Percentiles rank a stretch among this genome's conserved stretches.
These are phyloP conservation scores for Middelhovenomyces tepae DNA, from an alignment of 805 yeast genomes.

Conservation along the genomic window DNA sequence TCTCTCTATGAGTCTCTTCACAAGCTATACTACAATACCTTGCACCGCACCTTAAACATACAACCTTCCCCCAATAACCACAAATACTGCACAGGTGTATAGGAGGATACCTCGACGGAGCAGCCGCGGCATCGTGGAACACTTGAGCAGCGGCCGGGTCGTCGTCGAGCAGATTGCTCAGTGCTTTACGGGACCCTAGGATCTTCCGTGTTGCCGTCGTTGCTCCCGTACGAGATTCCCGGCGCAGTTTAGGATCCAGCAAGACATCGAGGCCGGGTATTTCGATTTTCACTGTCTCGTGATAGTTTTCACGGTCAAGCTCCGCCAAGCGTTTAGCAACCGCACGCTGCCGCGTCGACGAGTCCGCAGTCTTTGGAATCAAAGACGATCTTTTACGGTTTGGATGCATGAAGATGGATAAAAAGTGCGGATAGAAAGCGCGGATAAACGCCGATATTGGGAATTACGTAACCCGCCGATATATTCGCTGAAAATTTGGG, in stretches of 20 bases:
- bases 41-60: conserved; percentile 31
- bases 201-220: conserved; percentile 29
- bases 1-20: conserved; percentile 29
- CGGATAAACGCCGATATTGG: no score
- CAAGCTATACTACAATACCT: conserved; percentile 29
- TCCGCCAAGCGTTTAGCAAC: conserved; percentile 21
- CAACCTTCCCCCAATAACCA: conserved; percentile 30
- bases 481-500: no score
- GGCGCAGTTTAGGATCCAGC: conserved; percentile 2
- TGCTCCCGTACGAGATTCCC: conserved; percentile 9
- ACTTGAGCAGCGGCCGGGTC: conserved; percentile 27
- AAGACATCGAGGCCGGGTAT: conserved; percentile 18
- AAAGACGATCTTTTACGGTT: no score
- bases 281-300: conserved; percentile 27
- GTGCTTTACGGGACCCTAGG: conserved; percentile 29
- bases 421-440: no score
- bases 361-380: no score
- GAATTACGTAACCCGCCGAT: no score
- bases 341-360: conserved; percentile 15
- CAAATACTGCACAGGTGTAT: conserved; percentile 30
- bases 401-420: no score
- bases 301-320: conserved; percentile 30
- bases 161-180: conserved; percentile 33
- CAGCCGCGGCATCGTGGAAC: conserved; percentile 24
- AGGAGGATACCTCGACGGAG: conserved; percentile 30